Conservation (phyloP, 768 basidiomycete genomes). For the Kockovaella imperatae region DNA sequence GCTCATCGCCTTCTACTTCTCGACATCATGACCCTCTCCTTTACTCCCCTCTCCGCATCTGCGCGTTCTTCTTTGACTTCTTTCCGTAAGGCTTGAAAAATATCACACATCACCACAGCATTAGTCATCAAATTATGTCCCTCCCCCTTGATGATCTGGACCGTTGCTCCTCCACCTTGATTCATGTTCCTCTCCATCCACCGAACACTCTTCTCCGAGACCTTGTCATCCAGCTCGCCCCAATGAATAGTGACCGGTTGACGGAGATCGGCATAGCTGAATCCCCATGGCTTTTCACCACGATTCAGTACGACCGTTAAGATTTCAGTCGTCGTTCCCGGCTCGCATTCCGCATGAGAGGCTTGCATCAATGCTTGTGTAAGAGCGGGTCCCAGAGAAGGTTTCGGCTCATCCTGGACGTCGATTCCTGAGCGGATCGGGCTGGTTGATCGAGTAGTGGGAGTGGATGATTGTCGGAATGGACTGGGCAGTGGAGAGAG, state of each 20-base stretch:
- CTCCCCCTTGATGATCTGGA: conserved; percentile 76
- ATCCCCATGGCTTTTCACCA: conserved; percentile 72
- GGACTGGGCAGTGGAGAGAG: too few relatives aligned
- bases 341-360: conserved; percentile 87
- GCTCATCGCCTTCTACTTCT: too few relatives aligned
- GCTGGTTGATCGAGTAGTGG: too few relatives aligned
- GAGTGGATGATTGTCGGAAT: too few relatives aligned
- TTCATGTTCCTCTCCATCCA: conserved; percentile 74
- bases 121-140: conserved; percentile 93
- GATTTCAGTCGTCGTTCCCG: conserved; percentile 83
- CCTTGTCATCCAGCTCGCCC: conserved; percentile 87
- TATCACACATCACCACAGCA: conserved; percentile 46
- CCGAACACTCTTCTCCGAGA: conserved; percentile 77
- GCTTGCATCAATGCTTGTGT: conserved; percentile 86
- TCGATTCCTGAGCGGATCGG: too few relatives aligned
- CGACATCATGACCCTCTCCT: too few relatives aligned
- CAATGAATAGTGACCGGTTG: conserved; percentile 80
- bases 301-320: conserved; percentile 78
- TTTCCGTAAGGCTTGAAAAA: conserved; percentile 36
- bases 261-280: conserved; percentile 72
- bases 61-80: conserved; percentile 8
- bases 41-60: too few relatives aligned
- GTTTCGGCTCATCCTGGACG: too few relatives aligned
- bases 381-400: conserved; percentile 43
- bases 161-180: conserved; percentile 57